Base-by-base conservation (phyloP, 2,329 filamentous ascomycete species). In the Cercospora beticola region DNA sequence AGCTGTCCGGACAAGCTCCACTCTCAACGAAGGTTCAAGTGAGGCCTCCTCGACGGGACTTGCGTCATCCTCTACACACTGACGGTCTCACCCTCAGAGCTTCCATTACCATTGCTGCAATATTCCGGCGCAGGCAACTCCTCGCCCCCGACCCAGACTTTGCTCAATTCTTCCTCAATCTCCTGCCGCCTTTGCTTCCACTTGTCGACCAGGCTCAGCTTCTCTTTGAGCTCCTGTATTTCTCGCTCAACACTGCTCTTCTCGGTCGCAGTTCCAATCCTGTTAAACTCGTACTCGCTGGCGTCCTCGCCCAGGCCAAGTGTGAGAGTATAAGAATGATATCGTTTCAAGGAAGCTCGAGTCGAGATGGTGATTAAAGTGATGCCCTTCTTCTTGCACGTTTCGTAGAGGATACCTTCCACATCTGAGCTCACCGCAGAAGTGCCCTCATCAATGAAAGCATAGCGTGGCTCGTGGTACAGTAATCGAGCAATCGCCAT, bases 311-410 rank as follows among this genome's bases (percentile, higher is more conserved):
- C 94, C 68, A 91, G 82, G 30, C 94, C 94, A 4, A 99, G 87
- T 3, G 90, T 90, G 9, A 99, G 88, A 74, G 96, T 97, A 81
- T 89, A 97, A 0, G 90, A 94, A 82, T 99, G 95, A 77, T 98
- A 98, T 77, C 94, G 94, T 81, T 97, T 97, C 67, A 99, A 86
- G 23, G 93, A 97, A 14, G 92, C 94, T 54, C 95, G 90, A 0
- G 95, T 99, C 1, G 93, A 97, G 69, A 99, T 94, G 0, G 95
- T 99, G 74, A 99, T 95, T 3, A 99, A 83, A 1, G 95, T 84
- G 74, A 98, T 98, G 0, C 94, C 94, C 77, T 90, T 91, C 70
- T 93, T 91, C 81, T 99, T 99, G 76, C 92, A 94, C 21, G 88
- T 90, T 82, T 99, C 94, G 77, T 99, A 99, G 46, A 99, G 80